A percentile compares a stretch with the other conserved stretches of the same genome.
phyloP scores from a whole-genome alignment of 805 yeast genomes.

The Clavispora vitiphila region DNA sequence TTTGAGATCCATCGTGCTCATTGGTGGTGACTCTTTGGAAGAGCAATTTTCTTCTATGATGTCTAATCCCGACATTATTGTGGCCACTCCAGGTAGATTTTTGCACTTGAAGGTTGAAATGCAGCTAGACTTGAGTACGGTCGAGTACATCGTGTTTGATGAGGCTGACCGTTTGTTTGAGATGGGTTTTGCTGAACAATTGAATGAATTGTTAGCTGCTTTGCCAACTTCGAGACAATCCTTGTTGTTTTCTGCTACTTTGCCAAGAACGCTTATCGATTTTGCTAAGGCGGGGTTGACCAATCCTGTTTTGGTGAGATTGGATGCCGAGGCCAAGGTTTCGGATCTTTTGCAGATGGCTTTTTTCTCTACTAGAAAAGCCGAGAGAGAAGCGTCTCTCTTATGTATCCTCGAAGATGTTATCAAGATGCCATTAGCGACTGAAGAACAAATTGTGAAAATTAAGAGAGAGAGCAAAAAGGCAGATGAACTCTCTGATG shows the following conservation, averaged over 20 bases:
- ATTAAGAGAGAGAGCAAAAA: conserved; percentile 50
- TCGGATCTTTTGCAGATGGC: conserved; percentile 90
- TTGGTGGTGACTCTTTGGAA: conserved; percentile 98
- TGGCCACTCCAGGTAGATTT: conserved; percentile 98
- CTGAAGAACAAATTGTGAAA: conserved; percentile 58
- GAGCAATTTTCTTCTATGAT: conserved; percentile 93
- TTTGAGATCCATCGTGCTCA: conserved; percentile 70
- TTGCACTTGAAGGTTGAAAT: conserved; percentile 93
- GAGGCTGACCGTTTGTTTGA: conserved; percentile 97
- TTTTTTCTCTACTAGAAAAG: conserved; percentile 71
- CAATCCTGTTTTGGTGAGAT: conserved; percentile 86
- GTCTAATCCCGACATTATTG: conserved; percentile 88
- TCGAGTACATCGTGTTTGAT: conserved; percentile 91
- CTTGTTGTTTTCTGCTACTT: conserved; percentile 86
- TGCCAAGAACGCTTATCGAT: conserved; percentile 87
- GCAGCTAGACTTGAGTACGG: conserved; percentile 75
- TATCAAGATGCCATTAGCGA: conserved; percentile 77
- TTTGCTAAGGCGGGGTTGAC: conserved; percentile 95
- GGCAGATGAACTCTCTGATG: conserved; percentile 38
- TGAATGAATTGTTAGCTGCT: conserved; percentile 80
- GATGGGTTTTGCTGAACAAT: conserved; percentile 92
- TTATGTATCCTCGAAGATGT: conserved; percentile 74
- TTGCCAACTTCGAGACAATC: conserved; percentile 84
- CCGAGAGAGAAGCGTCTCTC: conserved; percentile 87
- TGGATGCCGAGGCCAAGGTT: conserved; percentile 88